phyloP scores from a whole-genome alignment of 306 rosid species.

The Neltuma alba region DNA sequence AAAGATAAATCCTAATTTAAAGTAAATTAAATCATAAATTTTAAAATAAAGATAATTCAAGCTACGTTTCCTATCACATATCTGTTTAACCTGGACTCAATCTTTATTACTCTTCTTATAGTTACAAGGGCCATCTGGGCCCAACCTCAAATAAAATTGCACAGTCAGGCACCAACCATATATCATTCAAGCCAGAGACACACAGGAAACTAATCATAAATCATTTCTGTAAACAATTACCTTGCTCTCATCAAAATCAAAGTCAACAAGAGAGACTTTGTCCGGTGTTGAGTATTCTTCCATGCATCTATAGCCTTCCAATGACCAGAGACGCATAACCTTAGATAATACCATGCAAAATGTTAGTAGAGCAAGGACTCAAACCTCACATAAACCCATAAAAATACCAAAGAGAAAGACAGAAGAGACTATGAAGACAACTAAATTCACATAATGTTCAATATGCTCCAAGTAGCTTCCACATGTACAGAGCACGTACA shows the following conservation, averaged over 20 bases:
- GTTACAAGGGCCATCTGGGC: no score
- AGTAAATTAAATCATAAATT: no score
- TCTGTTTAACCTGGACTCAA: not conserved
- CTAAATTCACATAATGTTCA: constrained; percentile 12
- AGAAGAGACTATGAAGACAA: constrained; percentile 13
- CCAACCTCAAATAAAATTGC: no score
- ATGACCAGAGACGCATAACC: constrained; percentile 90
- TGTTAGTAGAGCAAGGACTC: constrained; percentile 35
- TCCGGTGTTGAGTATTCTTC: constrained; percentile 65
- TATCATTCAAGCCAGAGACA: constrained; percentile 11
- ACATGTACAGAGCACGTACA: not conserved
- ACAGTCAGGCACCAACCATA: no score
- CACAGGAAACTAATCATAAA: constrained; percentile 18
- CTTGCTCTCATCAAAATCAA: constrained; percentile 94
- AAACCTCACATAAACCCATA: constrained; percentile 13
- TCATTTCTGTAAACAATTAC: constrained; percentile 42
- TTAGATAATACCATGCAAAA: constrained; percentile 38
- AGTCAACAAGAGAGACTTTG: constrained; percentile 56
- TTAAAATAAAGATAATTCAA: no score
- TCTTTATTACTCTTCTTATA: no score
- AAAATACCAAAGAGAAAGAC: not conserved
- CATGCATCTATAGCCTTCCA: constrained; percentile 65
- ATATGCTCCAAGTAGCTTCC: not conserved
- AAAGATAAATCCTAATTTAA: not conserved
- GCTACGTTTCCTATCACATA: no score